Base-by-base conservation (phyloP, 2,329 filamentous ascomycete species). In the Cadophora malorum region DNA sequence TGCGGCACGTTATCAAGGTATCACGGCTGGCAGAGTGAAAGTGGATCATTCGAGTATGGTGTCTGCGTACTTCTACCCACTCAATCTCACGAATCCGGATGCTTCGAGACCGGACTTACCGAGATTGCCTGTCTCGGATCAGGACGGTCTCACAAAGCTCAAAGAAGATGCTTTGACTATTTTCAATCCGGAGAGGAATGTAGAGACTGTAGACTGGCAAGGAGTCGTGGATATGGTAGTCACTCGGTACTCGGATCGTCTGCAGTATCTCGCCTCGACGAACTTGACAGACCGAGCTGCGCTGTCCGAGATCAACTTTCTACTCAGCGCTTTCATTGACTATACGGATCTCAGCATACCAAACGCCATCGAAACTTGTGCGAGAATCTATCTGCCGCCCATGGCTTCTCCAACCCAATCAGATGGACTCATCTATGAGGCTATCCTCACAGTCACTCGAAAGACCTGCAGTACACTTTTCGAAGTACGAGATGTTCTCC, bases 201-300 rank as follows among this genome's bases (percentile, higher is more conserved):
- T 25, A 19, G 49, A 49, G 28, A 47, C 53, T 9, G 69, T 74
- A 23, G 70, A 76, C 52, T 94, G 91, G 91, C 91, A 93, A 75
- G 83, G 80, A 0, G 80, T 91, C 0, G 83, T 84, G 0, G 91
- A 94, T 72, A 83, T 91, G 81, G 80, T 94, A 4, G 81, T 92
- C 4, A 76, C 81, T 4, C 84, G 91, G 1, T 93, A 90, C 73
- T 83, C 84, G 4, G 80, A 84, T 38, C 81, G 87, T 28, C 78
- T 94, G 33, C 65, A 74, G 33, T 74, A 69, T 53, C 53, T 77
- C 53, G 67, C 68, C 1, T 52, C 58, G 16, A 38, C 66, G 19
- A 16, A 53, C 0, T 62, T 68, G 14, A 63, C 65, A 2, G 55
- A 66, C 14, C 38, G 56, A 35, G 71, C 72, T 2, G 74, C 80